These are phyloP conservation scores for Hordeum marinum DNA, from an alignment of 176 grass and related monocot species.

Conservation along the genomic window DNA sequence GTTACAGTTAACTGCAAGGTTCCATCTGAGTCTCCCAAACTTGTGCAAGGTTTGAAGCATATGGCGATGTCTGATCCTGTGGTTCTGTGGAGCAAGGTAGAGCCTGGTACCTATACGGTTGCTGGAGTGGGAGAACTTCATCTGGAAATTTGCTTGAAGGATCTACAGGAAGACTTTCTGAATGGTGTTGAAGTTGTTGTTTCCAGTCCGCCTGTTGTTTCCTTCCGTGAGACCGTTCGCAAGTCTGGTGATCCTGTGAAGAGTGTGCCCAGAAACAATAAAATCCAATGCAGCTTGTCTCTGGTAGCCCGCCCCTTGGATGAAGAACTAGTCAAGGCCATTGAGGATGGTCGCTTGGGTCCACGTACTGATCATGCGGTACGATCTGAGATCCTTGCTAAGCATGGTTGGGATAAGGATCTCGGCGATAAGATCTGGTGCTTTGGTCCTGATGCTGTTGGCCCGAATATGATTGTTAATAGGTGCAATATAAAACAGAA, in stretches of 20 bases:
- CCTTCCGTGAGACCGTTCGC: slow-evolving; percentile 22
- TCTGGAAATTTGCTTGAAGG: slow-evolving; percentile 36
- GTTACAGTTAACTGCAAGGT: slow-evolving; percentile 53
- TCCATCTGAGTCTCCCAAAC: slow-evolving; percentile 36
- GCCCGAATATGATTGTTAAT: neutral
- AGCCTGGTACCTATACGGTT: slow-evolving; percentile 48
- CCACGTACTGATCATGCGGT: no score
- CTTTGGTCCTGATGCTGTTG: neutral
- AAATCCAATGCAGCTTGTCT: neutral
- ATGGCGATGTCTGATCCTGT: slow-evolving; percentile 52
- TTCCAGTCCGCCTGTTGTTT: slow-evolving; percentile 16
- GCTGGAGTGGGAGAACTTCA: slow-evolving; percentile 35
- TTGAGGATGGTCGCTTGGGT: no score
- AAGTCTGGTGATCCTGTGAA: slow-evolving; percentile 17
- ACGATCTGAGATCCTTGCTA: no score
- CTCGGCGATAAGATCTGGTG: no score
- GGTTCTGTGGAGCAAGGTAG: slow-evolving; percentile 40
- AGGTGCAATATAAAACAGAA: neutral
- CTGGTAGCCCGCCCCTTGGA: neutral
- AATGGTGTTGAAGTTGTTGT: slow-evolving; percentile 43
- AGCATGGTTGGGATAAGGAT: no score
- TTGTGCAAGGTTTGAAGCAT: slow-evolving; percentile 51
- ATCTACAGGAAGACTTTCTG: slow-evolving; percentile 58
- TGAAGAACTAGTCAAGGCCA: neutral
- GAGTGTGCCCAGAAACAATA: neutral